phyloP scores from a whole-genome alignment of 2,329 filamentous ascomycete species.

The Alternaria solani region DNA sequence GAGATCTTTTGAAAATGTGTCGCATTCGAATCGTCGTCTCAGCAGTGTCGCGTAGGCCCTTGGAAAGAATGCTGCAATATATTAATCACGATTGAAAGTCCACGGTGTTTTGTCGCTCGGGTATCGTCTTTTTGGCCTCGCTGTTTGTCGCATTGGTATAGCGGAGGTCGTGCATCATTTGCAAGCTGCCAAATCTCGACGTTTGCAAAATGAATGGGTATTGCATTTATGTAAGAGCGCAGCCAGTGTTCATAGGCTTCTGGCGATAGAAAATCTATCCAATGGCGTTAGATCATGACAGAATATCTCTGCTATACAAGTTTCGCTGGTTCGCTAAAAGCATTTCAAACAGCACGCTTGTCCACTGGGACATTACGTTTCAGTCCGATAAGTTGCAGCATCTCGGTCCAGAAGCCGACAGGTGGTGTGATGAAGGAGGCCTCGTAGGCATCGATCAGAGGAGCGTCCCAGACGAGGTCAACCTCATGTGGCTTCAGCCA shows the following conservation, averaged over 20 bases:
- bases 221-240: slow-evolving; percentile 25
- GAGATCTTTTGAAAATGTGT: background rate
- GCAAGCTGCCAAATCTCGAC: slow-evolving; percentile 2
- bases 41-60: slow-evolving; percentile 5
- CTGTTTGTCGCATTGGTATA: slow-evolving; percentile 30
- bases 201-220: slow-evolving; percentile 26
- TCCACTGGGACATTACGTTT: slow-evolving; percentile 42
- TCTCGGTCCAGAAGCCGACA: slow-evolving; percentile 49
- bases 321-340: background rate
- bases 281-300: slow-evolving; percentile 18
- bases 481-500: slow-evolving; percentile 60
- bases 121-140: slow-evolving; percentile 6
- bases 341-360: slow-evolving; percentile 35
- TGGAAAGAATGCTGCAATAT: background rate
- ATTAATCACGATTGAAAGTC: background rate
- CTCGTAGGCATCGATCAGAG: slow-evolving; percentile 51
- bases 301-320: slow-evolving; percentile 5
- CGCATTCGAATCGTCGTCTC: background rate
- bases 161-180: slow-evolving; percentile 18
- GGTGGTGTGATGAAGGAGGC: slow-evolving; percentile 54
- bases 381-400: slow-evolving; percentile 46
- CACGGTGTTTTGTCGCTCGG: slow-evolving; percentile 7
- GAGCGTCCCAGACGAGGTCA: slow-evolving; percentile 54
- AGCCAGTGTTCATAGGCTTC: slow-evolving; percentile 12
- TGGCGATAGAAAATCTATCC: slow-evolving; percentile 23